phyloP scores from a whole-genome alignment of 129 eudicot species.

The Saposhnikovia divaricata region DNA sequence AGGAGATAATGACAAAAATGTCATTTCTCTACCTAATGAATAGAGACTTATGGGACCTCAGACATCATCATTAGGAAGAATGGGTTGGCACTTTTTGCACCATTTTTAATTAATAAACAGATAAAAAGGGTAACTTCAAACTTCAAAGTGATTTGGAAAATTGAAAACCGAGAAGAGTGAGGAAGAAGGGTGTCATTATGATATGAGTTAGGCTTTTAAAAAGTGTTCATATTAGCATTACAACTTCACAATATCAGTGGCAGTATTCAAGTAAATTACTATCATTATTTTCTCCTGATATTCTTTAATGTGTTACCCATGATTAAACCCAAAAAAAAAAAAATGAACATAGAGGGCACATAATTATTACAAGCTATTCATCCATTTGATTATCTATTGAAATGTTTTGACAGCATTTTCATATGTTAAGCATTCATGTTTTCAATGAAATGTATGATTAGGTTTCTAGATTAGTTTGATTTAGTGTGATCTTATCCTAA shows the following conservation, averaged over 20 bases:
- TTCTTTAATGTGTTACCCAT: neutral
- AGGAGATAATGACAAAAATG: neutral
- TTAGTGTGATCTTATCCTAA: neutral
- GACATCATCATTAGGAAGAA: conserved; percentile 5
- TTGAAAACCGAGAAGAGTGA: neutral
- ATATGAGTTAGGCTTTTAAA: conserved; percentile 34
- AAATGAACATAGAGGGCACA: neutral
- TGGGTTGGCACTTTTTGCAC: neutral
- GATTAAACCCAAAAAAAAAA: no score
- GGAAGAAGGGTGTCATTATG: conserved; percentile 20
- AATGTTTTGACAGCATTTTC: neutral
- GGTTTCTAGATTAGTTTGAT: neutral
- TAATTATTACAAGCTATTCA: neutral
- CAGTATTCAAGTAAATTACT: no score
- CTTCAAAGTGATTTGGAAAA: conserved; percentile 1
- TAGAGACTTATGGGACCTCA: neutral
- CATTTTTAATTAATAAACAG: neutral
- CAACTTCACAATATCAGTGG: conserved; percentile 1
- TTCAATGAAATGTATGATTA: neutral
- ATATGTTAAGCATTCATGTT: neutral
- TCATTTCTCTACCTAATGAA: conserved; percentile 5
- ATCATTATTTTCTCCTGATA: neutral
- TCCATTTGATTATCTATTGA: neutral
- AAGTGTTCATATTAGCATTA: conserved; percentile 11
- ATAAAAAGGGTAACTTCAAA: neutral